Conservation (phyloP, 169 alveolate species). For the Cystoisospora suis region DNA sequence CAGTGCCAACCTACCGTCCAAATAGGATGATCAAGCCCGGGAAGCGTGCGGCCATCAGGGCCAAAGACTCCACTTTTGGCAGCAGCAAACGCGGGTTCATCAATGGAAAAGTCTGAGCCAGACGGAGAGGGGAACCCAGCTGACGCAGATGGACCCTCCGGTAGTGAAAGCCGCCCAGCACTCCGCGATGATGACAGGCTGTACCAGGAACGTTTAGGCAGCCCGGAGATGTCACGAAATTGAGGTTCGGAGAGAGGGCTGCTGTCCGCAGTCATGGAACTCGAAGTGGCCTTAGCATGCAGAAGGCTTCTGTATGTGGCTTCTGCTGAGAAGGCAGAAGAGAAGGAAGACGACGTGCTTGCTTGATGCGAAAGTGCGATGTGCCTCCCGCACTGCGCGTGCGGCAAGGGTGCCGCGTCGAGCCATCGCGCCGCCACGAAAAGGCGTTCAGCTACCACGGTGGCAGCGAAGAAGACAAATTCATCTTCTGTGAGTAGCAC, state of each 20-base stretch:
- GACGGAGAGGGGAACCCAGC: background rate
- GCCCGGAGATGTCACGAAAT: too few species aligned
- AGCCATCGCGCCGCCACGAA: background rate
- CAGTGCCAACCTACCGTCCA: too few species aligned
- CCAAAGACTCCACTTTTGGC: background rate
- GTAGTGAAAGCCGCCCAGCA: too few species aligned
- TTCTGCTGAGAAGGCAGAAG: background rate
- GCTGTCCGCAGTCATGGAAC: too few species aligned
- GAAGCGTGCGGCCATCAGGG: background rate
- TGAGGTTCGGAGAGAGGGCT: too few species aligned
- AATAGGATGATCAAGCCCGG: background rate
- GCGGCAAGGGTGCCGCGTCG: background rate
- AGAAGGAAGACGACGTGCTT: background rate
- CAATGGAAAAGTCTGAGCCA: background rate
- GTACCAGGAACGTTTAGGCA: too few species aligned
- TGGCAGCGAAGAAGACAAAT: constrained; percentile 8
- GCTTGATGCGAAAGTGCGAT: too few species aligned
- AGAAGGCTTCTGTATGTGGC: too few species aligned
- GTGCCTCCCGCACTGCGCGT: too few species aligned
- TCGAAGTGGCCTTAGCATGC: too few species aligned
- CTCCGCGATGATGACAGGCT: too few species aligned
- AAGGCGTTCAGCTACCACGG: constrained; percentile 20
- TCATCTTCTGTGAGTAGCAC: background rate
- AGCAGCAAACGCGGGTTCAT: background rate
- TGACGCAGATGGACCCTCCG: background rate